phyloP scores from a whole-genome alignment of 2,329 filamentous ascomycete species.

The Arachnopeziza araneosa region DNA sequence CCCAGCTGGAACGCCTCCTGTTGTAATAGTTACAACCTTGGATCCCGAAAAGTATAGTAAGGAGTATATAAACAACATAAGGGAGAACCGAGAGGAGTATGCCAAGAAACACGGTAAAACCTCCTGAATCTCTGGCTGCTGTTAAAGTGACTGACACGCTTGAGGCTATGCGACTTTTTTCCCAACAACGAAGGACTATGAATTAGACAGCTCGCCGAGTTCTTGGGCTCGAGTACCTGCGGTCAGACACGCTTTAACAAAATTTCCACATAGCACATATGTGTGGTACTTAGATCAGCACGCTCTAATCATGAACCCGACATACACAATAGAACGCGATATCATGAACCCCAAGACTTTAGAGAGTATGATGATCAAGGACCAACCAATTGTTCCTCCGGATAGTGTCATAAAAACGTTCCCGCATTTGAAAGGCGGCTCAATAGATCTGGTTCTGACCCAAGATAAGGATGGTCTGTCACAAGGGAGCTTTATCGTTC shows the following conservation, averaged over 20 bases:
- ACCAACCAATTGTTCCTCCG: conserved; percentile 83
- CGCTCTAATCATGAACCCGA: conserved; percentile 82
- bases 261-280: conserved; percentile 69
- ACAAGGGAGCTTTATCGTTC: conserved; percentile 71
- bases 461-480: conserved; percentile 80
- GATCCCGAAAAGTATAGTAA: conserved; percentile 60
- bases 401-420: conserved; percentile 98
- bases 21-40: conserved; percentile 80
- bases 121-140: conserved; percentile 2
- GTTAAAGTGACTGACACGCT: conserved; percentile 12
- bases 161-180: conserved; percentile 84
- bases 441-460: conserved; percentile 76
- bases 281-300: conserved; percentile 86
- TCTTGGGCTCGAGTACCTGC: conserved; percentile 80
- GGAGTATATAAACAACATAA: conserved; percentile 66
- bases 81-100: conserved; percentile 78
- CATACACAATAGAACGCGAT: conserved; percentile 61
- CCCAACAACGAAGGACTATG: conserved; percentile 70
- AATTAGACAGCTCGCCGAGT: conserved; percentile 51
- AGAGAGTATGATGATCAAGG: conserved; percentile 75
- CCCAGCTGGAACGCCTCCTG: conserved; percentile 51
- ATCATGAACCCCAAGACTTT: conserved; percentile 63
- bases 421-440: conserved; percentile 66
- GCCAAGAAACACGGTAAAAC: conserved; percentile 75
- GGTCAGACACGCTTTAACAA: conserved; percentile 80